These are phyloP conservation scores for Colletotrichum trifolii DNA, from an alignment of 2,329 filamentous ascomycete genomes.

Conservation along the genomic window DNA sequence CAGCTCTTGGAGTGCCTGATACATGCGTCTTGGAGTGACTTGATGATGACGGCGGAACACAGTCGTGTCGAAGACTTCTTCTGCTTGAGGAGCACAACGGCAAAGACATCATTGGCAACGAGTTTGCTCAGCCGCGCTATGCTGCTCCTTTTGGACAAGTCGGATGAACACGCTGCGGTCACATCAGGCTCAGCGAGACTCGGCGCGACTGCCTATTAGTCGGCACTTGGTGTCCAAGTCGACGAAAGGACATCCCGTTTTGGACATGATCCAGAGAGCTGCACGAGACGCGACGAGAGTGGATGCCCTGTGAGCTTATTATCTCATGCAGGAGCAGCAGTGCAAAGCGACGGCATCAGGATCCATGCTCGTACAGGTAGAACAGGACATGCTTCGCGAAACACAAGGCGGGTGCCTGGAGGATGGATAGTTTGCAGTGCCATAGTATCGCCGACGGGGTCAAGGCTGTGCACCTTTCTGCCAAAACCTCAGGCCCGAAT, in stretches of 20 bases:
- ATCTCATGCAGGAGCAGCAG: slow-evolving; percentile 4
- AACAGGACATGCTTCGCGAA: neutral
- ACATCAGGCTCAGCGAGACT: neutral
- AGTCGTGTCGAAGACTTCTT: neutral
- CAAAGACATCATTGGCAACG: neutral
- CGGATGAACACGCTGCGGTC: neutral
- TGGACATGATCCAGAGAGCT: slow-evolving; percentile 1
- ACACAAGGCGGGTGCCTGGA: too few species aligned
- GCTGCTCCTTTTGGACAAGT: neutral
- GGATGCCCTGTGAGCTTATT: slow-evolving; percentile 23
- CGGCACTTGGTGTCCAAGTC: slow-evolving; percentile 4
- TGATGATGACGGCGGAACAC: neutral
- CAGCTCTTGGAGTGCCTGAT: slow-evolving; percentile 12
- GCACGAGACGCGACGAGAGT: neutral
- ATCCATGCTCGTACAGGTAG: slow-evolving; percentile 1
- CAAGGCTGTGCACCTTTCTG: too few species aligned
- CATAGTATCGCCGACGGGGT: too few species aligned
- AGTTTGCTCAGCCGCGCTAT: neutral
- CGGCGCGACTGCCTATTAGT: neutral
- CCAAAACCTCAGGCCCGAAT: too few species aligned
- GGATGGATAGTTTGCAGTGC: too few species aligned
- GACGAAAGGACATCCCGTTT: slow-evolving; percentile 10
- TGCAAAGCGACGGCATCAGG: neutral
- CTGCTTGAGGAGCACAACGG: neutral
- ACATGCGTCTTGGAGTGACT: slow-evolving; percentile 13